Percentiles rank a stretch among this genome's conserved stretches.
These are phyloP conservation scores for Vaucheria bursata DNA, from an alignment of 352 stramenopile genomes.

Conservation along the genomic window DNA sequence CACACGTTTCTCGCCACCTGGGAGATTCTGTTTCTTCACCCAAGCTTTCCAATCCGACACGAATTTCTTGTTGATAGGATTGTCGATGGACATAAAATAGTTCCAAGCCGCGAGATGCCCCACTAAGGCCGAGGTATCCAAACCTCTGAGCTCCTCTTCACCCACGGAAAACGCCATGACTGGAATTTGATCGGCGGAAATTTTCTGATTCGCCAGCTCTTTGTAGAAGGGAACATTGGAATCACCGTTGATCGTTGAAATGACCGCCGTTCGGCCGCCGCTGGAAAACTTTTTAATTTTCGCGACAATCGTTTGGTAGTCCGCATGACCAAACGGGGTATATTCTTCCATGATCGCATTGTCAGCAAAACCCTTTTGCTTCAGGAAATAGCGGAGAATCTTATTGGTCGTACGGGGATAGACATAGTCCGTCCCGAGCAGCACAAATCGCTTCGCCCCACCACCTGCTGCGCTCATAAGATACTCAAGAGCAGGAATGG, in stretches of 20 bases:
- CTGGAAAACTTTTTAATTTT: neutral
- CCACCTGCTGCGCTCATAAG: neutral
- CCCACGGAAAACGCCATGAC: neutral
- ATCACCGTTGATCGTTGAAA: neutral
- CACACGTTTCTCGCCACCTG: neutral
- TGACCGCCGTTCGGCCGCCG: neutral
- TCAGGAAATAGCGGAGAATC: neutral
- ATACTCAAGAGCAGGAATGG: neutral
- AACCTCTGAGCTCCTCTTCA: neutral
- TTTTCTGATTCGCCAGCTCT: neutral
- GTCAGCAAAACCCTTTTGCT: neutral
- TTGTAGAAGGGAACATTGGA: neutral
- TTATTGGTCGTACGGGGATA: neutral
- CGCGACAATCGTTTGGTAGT: neutral
- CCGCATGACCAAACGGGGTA: neutral
- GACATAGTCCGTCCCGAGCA: neutral
- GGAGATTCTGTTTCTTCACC: neutral
- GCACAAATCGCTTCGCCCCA: neutral
- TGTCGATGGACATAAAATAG: neutral
- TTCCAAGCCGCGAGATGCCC: neutral
- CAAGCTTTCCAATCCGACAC: neutral
- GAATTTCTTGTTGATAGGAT: neutral
- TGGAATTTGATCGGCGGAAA: neutral
- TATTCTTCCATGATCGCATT: neutral
- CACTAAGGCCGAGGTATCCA: neutral